phyloP scores from a whole-genome alignment of 2,329 filamentous ascomycete species.

The Trichoderma semiorbis region DNA sequence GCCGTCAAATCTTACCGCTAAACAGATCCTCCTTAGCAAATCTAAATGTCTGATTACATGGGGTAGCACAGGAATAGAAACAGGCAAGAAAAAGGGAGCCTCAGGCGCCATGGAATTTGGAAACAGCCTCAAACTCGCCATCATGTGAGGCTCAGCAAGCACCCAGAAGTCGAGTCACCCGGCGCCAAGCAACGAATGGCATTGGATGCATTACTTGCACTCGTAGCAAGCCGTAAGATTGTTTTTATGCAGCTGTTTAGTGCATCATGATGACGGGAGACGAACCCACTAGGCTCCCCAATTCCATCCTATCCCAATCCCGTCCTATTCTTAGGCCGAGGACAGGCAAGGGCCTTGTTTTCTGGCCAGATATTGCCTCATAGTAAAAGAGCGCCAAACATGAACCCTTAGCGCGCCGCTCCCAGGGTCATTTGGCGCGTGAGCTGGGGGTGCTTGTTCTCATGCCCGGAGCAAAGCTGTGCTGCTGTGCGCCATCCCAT shows the following conservation, averaged over 20 bases:
- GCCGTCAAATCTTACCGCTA: background rate
- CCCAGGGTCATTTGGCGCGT: constrained; percentile 13
- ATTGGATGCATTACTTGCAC: background rate
- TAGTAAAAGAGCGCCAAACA: constrained; percentile 5
- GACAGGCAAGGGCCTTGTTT: background rate
- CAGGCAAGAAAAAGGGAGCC: background rate
- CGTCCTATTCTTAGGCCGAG: background rate
- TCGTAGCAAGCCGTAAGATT: background rate
- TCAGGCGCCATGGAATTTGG: background rate
- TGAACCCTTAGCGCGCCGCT: constrained; percentile 6
- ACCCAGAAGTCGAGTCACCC: background rate
- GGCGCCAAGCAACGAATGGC: background rate
- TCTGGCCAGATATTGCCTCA: constrained; percentile 12
- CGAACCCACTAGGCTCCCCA: background rate
- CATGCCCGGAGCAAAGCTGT: background rate
- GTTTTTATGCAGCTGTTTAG: background rate
- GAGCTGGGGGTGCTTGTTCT: background rate
- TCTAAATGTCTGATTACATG: background rate
- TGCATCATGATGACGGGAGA: constrained; percentile 15
- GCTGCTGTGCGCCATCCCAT: constrained; percentile 15
- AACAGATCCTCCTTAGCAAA: constrained; percentile 5
- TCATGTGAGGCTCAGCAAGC: background rate
- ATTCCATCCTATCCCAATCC: background rate
- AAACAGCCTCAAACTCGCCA: background rate
- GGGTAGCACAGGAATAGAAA: background rate